Evolutionary conservation across 805 yeast species (phyloP).

Genomic region (Lipomyces chichibuensis): DNA sequence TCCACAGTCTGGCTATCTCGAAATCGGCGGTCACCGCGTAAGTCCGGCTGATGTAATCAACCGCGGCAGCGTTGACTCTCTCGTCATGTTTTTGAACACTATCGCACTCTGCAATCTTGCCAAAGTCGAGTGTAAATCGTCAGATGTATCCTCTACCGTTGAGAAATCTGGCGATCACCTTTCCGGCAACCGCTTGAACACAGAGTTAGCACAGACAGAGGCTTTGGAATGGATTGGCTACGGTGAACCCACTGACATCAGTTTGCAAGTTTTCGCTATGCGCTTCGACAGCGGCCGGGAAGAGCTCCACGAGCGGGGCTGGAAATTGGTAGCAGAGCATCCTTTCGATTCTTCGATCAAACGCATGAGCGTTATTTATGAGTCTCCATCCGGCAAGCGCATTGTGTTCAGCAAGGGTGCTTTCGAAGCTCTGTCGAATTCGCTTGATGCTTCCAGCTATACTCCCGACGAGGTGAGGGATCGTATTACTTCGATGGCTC

Average conservation of each 20-base stretch:
- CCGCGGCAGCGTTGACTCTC: neutral
- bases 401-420: constrained; percentile 69
- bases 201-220: neutral
- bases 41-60: constrained; percentile 7
- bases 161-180: constrained; percentile 41
- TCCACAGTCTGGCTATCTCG: constrained; percentile 30
- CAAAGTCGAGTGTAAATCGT: constrained; percentile 51
- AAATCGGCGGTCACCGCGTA: constrained; percentile 9
- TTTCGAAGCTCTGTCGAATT: constrained; percentile 63
- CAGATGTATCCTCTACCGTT: constrained; percentile 38
- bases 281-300: constrained; percentile 58
- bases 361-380: constrained; percentile 69
- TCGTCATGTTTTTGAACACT: constrained; percentile 56
- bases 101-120: constrained; percentile 85
- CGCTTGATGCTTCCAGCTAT: constrained; percentile 49
- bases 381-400: constrained; percentile 25
- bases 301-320: constrained; percentile 46
- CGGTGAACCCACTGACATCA: constrained; percentile 90
- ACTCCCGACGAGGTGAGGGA: constrained; percentile 49
- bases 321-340: constrained; percentile 59
- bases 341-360: constrained; percentile 80
- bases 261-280: constrained; percentile 75
- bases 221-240: constrained; percentile 66
- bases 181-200: neutral
- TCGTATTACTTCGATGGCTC: constrained; percentile 62